phyloP scores from a whole-genome alignment of 495 filamentous ascomycete genomes.

The Lasiosphaeria ovina region DNA sequence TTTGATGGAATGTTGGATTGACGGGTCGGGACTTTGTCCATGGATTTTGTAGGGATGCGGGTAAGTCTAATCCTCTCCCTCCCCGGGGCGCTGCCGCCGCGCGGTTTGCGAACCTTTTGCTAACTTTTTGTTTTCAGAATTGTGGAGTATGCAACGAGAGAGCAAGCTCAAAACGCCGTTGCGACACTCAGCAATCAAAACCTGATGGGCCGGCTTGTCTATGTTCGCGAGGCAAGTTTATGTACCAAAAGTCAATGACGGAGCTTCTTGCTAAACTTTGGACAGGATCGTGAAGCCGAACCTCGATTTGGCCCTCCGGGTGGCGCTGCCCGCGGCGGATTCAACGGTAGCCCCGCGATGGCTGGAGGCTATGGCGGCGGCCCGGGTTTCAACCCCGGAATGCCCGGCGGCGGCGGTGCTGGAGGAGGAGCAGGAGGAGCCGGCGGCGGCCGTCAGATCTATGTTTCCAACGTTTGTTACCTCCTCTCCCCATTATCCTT shows the following conservation, averaged over 20 bases:
- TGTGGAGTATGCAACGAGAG: constrained; percentile 99
- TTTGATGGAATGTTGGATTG: constrained; percentile 98
- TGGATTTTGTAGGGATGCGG: constrained; percentile 99
- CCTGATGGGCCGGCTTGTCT: constrained; percentile 95
- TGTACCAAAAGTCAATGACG: constrained; percentile 2
- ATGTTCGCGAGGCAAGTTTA: constrained; percentile 86
- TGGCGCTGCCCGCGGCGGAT: constrained; percentile 59
- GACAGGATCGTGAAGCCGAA: constrained; percentile 89
- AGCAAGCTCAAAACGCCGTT: constrained; percentile 97
- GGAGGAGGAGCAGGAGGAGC: constrained; percentile 19
- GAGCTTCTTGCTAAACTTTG: constrained; percentile 12
- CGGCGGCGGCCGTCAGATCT: constrained; percentile 76
- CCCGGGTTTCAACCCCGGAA: constrained; percentile 41
- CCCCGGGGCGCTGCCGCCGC: too few relatives aligned
- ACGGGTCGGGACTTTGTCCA: constrained; percentile 95
- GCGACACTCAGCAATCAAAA: constrained; percentile 98
- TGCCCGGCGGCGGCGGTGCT: constrained; percentile 48
- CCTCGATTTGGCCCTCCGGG: constrained; percentile 79
- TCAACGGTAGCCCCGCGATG: constrained; percentile 51
- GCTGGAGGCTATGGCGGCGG: constrained; percentile 36
- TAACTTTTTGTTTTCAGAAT: constrained; percentile 60
- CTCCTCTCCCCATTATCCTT: constrained; percentile 27
- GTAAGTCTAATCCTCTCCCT: constrained; percentile 54
- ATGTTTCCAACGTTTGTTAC: constrained; percentile 93
- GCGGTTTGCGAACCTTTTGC: not conserved